Base-by-base conservation (phyloP, 2,329 filamentous ascomycete genomes). In the Trichocomaceae sp. region DNA sequence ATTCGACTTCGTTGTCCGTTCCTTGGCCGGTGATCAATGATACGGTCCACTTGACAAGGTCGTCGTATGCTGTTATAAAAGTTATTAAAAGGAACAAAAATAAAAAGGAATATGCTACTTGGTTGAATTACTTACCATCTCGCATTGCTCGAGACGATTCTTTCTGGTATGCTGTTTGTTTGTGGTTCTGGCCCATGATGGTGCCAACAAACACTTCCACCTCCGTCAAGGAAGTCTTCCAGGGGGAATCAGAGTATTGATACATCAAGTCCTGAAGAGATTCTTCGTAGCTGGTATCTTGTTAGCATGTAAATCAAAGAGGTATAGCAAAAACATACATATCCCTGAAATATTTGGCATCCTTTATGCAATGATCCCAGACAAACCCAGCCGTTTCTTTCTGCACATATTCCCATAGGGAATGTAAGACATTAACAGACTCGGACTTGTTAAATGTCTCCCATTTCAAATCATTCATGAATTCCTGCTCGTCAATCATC, bases 401-500 rank as follows among this genome's bases (percentile, higher is more conserved):
- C 59, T 64, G 15, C 58, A 64, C 15, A 47, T 48, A 17, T 13
- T 50, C 5, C 58, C 55, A 42, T 51, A 50, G 2, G 41, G 41
- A 8, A n/a, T 44, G 35, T 2, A 59, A 48, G 10, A 23, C 23
- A 17, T 37, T 57, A 13, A 19, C 49, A 1, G 45, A 12, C 29
- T 53, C 15, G 4, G 42, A 39, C 19, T 19, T 47, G 45, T 29
- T 3, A 17, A 33, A 41, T 15, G 50, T 45, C n/a, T 35, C 45
- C 35, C 46, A 48, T 12, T 53, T 55, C 17, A 66, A 45, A 23
- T 63, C 54, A 3, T 60, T 19, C 44, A 59, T 60, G 57, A 66
- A 44, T 91, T 86, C 51, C 79, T 77, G 46, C 67, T 93, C 88
- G 61, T 95, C 83, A 10, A 95, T 84, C 0, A 77, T 79, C 1